These are phyloP conservation scores for Gracilaria vermiculophylla DNA, from an alignment of 23 red algal genomes.

Conservation along the genomic window DNA sequence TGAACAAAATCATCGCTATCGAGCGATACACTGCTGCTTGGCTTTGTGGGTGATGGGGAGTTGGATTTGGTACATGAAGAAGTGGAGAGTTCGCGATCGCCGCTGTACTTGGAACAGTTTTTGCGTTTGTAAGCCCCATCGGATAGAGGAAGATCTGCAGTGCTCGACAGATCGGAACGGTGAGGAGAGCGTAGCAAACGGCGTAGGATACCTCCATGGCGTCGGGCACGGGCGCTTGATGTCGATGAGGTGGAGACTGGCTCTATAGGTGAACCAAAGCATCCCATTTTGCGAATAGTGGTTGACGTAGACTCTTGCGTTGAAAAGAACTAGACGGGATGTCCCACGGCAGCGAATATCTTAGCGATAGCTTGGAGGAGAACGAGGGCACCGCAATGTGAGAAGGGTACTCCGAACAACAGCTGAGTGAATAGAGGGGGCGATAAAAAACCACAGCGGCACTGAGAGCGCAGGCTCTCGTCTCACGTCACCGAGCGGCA, in stretches of 20 bases:
- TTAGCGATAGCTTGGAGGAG: not conserved
- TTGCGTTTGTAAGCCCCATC: not conserved
- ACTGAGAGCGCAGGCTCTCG: not conserved
- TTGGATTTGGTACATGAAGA: conserved; percentile 9
- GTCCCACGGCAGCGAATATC: not conserved
- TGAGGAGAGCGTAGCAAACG: not conserved
- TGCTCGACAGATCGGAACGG: not conserved
- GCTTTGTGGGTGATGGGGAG: conserved; percentile 4
- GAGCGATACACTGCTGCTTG: not conserved
- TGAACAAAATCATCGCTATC: not conserved
- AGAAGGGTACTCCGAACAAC: not conserved
- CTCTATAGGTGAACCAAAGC: conserved; percentile 1
- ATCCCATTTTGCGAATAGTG: not conserved
- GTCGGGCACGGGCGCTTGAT: not conserved
- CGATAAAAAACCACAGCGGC: not conserved
- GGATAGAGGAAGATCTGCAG: not conserved
- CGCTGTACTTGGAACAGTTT: not conserved
- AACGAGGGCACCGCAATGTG: not conserved
- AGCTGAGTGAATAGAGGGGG: not conserved
- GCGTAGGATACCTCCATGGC: not conserved
- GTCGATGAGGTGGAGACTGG: not conserved
- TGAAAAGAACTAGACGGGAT: not conserved
- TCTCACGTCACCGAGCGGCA: not conserved
- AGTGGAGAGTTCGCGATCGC: not conserved
- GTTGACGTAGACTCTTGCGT: too few species aligned